Conservation (phyloP, 768 basidiomycete genomes). For the Piloderma croceum region DNA sequence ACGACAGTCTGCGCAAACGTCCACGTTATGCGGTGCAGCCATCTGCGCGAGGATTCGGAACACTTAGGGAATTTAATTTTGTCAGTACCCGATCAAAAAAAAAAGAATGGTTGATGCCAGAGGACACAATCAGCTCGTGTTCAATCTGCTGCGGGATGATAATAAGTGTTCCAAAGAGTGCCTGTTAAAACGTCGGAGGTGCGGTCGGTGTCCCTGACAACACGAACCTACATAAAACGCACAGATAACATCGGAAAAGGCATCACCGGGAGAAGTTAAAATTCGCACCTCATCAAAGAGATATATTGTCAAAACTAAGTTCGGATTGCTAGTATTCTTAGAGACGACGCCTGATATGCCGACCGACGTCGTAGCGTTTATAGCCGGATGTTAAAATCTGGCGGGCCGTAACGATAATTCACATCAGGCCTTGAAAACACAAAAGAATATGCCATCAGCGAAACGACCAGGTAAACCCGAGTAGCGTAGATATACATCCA, state of each 20-base stretch:
- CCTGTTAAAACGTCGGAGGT: slow-evolving; percentile 68
- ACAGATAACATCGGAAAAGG: slow-evolving; percentile 4
- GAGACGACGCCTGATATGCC: slow-evolving; percentile 81
- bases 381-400: slow-evolving; percentile 68
- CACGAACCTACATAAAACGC: slow-evolving; percentile 54
- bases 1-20: slow-evolving; percentile 71
- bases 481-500: slow-evolving; percentile 75
- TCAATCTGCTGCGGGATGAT: slow-evolving; percentile 92
- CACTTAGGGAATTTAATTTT: slow-evolving; percentile 95
- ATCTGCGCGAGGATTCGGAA: slow-evolving; percentile 97
- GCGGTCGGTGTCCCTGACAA: slow-evolving; percentile 66
- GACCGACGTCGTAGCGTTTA: slow-evolving; percentile 61
- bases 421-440: slow-evolving; percentile 75
- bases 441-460: slow-evolving; percentile 4
- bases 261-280: background rate
- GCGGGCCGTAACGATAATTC: slow-evolving; percentile 85
- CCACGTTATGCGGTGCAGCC: slow-evolving; percentile 66
- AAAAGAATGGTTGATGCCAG: background rate
- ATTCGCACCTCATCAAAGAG: slow-evolving; percentile 74
- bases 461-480: background rate
- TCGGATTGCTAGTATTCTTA: slow-evolving; percentile 95
- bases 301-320: slow-evolving; percentile 94
- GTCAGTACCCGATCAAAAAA: background rate
- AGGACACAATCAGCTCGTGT: slow-evolving; percentile 43
- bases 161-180: slow-evolving; percentile 78